These are phyloP conservation scores for Penicillium taxi DNA, from an alignment of 495 filamentous ascomycete species.

Conservation along the genomic window DNA sequence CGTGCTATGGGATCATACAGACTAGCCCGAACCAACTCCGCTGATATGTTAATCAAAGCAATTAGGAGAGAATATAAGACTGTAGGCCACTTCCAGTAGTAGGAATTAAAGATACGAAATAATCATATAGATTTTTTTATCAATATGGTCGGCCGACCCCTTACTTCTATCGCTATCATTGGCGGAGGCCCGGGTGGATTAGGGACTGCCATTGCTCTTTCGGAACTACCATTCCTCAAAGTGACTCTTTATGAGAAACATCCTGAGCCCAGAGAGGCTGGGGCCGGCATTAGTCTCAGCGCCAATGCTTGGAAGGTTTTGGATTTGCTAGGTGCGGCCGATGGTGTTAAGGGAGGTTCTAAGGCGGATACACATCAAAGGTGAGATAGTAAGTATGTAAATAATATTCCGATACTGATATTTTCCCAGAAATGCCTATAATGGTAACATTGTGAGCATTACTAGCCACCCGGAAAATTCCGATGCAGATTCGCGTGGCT, in stretches of 20 bases:
- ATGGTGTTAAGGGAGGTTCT: constrained; percentile 24
- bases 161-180: constrained; percentile 30
- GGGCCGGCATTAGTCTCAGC: constrained; percentile 37
- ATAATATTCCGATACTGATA: background rate
- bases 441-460: constrained; percentile 11
- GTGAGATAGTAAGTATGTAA: background rate
- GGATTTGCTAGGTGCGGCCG: constrained; percentile 37
- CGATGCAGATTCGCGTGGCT: constrained; percentile 6
- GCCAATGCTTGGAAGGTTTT: constrained; percentile 39
- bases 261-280: constrained; percentile 43
- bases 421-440: constrained; percentile 14
- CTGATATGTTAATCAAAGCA: background rate
- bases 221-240: constrained; percentile 34
- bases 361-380: constrained; percentile 16
- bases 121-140: background rate
- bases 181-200: constrained; percentile 44
- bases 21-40: background rate
- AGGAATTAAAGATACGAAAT: background rate
- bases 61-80: background rate
- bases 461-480: constrained; percentile 10
- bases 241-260: constrained; percentile 44
- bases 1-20: constrained; percentile 9
- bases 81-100: background rate
- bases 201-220: constrained; percentile 42
- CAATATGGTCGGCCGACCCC: constrained; percentile 11